These are phyloP conservation scores for Lenzites betulinus DNA, from an alignment of 768 basidiomycete genomes.

Conservation along the genomic window DNA sequence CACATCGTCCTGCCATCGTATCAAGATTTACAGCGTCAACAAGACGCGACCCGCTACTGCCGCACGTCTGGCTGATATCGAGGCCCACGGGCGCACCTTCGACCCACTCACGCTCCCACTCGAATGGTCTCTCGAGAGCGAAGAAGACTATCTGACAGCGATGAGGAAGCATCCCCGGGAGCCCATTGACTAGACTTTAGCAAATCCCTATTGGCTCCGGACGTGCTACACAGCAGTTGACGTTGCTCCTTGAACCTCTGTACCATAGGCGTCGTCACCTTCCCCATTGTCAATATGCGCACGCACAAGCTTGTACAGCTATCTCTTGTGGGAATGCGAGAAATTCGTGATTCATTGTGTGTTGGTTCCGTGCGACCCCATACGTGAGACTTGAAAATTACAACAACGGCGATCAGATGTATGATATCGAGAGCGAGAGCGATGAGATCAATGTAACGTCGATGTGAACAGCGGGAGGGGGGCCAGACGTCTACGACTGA, in stretches of 20 bases:
- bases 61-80: slow-evolving; percentile 43
- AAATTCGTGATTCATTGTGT: slow-evolving; percentile 1
- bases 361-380: slow-evolving; percentile 7
- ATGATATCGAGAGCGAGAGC: slow-evolving; percentile 16
- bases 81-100: slow-evolving; percentile 41
- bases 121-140: slow-evolving; percentile 30
- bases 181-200: slow-evolving; percentile 7
- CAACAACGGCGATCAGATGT: slow-evolving; percentile 6
- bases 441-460: slow-evolving; percentile 10
- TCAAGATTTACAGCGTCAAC: slow-evolving; percentile 58
- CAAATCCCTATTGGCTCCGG: not conserved
- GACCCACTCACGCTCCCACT: slow-evolving; percentile 45
- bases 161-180: slow-evolving; percentile 27
- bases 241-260: not conserved
- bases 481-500: slow-evolving; percentile 1
- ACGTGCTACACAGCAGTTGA: not conserved
- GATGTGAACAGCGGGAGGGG: not conserved
- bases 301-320: not conserved
- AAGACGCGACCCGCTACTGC: slow-evolving; percentile 43
- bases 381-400: slow-evolving; percentile 3
- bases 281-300: not conserved
- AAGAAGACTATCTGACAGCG: slow-evolving; percentile 25
- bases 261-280: not conserved
- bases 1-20: slow-evolving; percentile 53
- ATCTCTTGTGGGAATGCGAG: not conserved